Base-by-base conservation (phyloP, 768 basidiomycete species). In the Phylloporus sp. region DNA sequence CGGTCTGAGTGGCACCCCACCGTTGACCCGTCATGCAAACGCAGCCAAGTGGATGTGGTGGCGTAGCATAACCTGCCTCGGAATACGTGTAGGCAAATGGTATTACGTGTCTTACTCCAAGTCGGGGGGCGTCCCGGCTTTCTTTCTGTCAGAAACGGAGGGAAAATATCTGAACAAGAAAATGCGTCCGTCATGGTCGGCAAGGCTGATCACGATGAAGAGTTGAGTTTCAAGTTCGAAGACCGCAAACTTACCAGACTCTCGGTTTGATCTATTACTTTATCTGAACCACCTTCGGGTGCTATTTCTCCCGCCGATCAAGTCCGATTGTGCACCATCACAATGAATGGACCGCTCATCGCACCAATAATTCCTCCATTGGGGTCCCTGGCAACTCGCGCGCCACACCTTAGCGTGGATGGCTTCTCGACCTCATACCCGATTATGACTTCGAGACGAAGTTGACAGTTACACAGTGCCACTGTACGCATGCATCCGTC, bases 211-310 rank as follows among this genome's bases (percentile, higher is more conserved):
- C 55, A 52, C 47, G 51, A 57, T 43, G 49, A 31, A 38, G 21
- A 38, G 64, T 64, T 62, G 60, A 54, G 63, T 65, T 65, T 64
- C 61, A 64, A 67, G 52, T 60, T 61, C 54, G 48, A 55, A 58
- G 57, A 7, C 55, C 55, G 49, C 55, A 61, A 64, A 65, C 63
- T 33, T 67, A 54, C 65, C 63, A 38, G 0, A 11, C 5, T 1
- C 14, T 54, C 40, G 58, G 63, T 41, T 40, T 60, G 54, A 67
- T 64, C 65, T 48, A 40, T 60, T 53, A 65, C 59, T 67, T 65
- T 60, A 62, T 63, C 55, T 60, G 46, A 31, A 34, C 32, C 46
- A 36, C 32, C 34, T 56, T 62, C 50, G 60, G 51, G 46, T 48
- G 54, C n/a, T 51, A 48, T 67, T 58, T 60, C 60, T 50, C 47